A percentile compares a stretch with the other conserved stretches of the same genome.
phyloP scores from a whole-genome alignment of 2,329 filamentous ascomycete genomes.

The Venturia oleaginea region DNA sequence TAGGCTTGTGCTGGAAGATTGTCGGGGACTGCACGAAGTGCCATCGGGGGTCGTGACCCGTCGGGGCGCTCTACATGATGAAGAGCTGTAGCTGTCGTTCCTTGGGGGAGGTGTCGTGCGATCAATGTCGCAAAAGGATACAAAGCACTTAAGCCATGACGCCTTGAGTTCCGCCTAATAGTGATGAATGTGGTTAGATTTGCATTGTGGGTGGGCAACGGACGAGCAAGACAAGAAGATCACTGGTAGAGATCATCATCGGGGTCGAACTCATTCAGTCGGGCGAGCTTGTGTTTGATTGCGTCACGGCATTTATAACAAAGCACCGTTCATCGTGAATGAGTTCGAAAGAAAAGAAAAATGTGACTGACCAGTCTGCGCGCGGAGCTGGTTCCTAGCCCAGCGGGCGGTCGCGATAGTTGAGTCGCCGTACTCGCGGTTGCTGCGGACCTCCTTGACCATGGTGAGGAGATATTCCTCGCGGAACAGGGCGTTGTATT shows the following conservation, averaged over 20 bases:
- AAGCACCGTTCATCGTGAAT: neutral
- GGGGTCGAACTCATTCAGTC: neutral
- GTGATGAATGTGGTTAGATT: constrained; percentile 1
- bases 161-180: constrained; percentile 9
- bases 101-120: neutral
- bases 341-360: no score
- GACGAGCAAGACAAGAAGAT: neutral
- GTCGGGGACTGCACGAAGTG: constrained; percentile 7
- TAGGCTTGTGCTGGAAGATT: constrained; percentile 3
- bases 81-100: neutral
- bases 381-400: constrained; percentile 96
- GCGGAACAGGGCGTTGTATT: constrained; percentile 76
- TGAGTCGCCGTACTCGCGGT: constrained; percentile 73
- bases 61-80: neutral
- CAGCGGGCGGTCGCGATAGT: constrained; percentile 93
- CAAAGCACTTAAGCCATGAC: neutral
- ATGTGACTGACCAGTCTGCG: constrained; percentile 50
- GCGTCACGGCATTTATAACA: neutral
- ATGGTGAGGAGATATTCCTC: constrained; percentile 82
- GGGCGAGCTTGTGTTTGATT: neutral
- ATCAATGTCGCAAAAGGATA: neutral
- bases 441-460: constrained; percentile 85
- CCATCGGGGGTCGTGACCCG: constrained; percentile 4
- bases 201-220: neutral
- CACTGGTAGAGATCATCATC: neutral